Base-by-base conservation (phyloP, 441 rosid species). In the Viola pubescens region DNA sequence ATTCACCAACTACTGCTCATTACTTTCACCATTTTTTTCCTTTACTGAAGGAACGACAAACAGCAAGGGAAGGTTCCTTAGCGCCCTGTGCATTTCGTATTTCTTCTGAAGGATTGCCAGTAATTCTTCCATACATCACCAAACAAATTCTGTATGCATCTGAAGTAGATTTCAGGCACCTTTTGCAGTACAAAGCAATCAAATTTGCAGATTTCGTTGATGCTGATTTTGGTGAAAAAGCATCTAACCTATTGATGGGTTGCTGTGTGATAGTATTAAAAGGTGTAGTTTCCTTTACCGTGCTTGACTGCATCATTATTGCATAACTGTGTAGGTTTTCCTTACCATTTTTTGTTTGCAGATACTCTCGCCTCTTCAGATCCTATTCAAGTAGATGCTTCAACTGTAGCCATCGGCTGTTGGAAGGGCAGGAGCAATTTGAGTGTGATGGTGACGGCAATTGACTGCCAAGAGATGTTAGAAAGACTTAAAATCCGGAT, bases 71-170 rank as follows among this genome's bases (percentile, higher is more conserved):
- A 72, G 91, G 89, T 53, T 73, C 80, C 61, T 37, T 78, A 12
- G 81, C 79, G 9, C 81, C 88, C 54, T 94, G 99, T 75, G 47
- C 78, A 58, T 94, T 90, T 70, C 84, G 97, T 51, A 88, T 90
- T 82, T 85, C 97, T 5, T 94, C 97, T 13, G 99, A 94, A 64
- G 95, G 99, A 44, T 74, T 94, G 69, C 94, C 90, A 0, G 81
- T 86, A 69, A 81, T 90, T 75, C 97, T 94, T 64, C 96, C 96
- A 6, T 82, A 80, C 73, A 67, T 94, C 49, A 90, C 89, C 50
- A 88, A 83, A 66, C 99, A 94, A 73, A 78, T 94, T 73, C 79
- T 94, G 9, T 61, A 67, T 42, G 81, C 94, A 41, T 77, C 96
- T 52, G 71, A 60, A 9, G 76, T 55, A 10, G 97, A 94, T 73